A percentile compares a stretch with the other conserved stretches of the same genome.
These are phyloP conservation scores for Schizonepeta tenuifolia DNA, from an alignment of 257 asterid species.

Conservation along the genomic window DNA sequence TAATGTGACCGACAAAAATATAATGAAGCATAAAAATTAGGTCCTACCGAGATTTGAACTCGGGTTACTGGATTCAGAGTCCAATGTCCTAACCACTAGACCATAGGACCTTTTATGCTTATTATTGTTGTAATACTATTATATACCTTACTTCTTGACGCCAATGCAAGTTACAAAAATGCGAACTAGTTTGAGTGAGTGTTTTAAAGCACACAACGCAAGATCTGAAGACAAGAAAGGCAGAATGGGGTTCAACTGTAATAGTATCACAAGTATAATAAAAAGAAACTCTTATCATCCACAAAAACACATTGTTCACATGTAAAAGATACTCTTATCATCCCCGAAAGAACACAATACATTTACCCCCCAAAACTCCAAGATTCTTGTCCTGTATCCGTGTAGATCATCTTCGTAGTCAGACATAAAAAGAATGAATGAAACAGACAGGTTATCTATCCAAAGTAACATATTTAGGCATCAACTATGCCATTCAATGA, in stretches of 20 bases:
- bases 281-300: not conserved
- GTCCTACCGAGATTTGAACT: constrained; percentile 97
- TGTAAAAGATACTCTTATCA: not conserved
- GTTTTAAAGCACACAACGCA: not conserved
- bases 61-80: constrained; percentile 98
- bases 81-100: constrained; percentile 95
- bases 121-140: too few species aligned
- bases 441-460: not conserved
- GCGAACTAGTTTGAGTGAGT: not conserved
- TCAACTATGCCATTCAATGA: constrained; percentile 5
- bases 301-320: not conserved
- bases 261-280: too few species aligned
- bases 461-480: not conserved
- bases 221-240: not conserved
- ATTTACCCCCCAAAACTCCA: not conserved
- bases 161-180: too few species aligned
- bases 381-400: not conserved
- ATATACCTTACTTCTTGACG: too few species aligned
- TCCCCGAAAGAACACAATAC: not conserved
- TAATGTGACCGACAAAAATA: not conserved
- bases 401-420: not conserved
- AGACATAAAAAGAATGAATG: not conserved
- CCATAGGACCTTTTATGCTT: constrained; percentile 72
- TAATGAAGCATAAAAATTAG: constrained; percentile 17
- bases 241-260: not conserved